Percentiles rank a stretch among this genome's conserved stretches.
phyloP scores from a whole-genome alignment of 768 basidiomycete species.

The Naematelia aurantialba region DNA sequence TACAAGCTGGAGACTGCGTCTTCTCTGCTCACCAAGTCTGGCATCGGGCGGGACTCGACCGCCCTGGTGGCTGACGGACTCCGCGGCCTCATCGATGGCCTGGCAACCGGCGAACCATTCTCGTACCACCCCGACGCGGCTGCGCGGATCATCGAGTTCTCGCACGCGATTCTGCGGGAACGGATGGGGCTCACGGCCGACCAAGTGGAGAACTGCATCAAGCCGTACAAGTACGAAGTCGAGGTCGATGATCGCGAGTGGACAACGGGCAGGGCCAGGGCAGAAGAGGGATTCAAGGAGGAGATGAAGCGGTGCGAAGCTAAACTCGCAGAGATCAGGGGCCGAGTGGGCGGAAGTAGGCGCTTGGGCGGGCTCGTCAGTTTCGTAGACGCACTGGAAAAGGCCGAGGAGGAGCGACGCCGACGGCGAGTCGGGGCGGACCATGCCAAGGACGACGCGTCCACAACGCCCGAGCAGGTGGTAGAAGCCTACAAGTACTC shows the following conservation, averaged over 20 bases:
- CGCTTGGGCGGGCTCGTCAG: constrained; percentile 69
- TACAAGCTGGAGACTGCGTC: constrained; percentile 95
- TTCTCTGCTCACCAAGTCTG: constrained; percentile 88
- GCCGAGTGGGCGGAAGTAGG: constrained; percentile 81
- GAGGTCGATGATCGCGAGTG: constrained; percentile 92
- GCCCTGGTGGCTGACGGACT: constrained; percentile 90
- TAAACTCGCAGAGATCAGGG: constrained; percentile 79
- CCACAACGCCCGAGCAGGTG: constrained; percentile 21
- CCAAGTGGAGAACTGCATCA: constrained; percentile 99
- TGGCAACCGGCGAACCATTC: constrained; percentile 84
- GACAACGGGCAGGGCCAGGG: constrained; percentile 72
- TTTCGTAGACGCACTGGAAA: constrained; percentile 79
- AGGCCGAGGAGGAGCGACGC: constrained; percentile 53
- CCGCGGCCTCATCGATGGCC: constrained; percentile 81
- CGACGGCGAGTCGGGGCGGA: constrained; percentile 20
- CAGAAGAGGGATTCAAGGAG: constrained; percentile 74
- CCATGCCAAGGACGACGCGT: constrained; percentile 13
- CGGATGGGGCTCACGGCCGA: constrained; percentile 91
- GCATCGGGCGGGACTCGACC: constrained; percentile 90
- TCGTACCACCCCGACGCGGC: constrained; percentile 82
- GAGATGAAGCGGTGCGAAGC: constrained; percentile 80
- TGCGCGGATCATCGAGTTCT: constrained; percentile 85
- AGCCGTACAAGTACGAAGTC: constrained; percentile 97
- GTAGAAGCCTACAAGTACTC: constrained; percentile 81
- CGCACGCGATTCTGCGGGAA: constrained; percentile 87